phyloP scores from a whole-genome alignment of 2,329 filamentous ascomycete genomes.

The Ophiocordyceps robertsii region DNA sequence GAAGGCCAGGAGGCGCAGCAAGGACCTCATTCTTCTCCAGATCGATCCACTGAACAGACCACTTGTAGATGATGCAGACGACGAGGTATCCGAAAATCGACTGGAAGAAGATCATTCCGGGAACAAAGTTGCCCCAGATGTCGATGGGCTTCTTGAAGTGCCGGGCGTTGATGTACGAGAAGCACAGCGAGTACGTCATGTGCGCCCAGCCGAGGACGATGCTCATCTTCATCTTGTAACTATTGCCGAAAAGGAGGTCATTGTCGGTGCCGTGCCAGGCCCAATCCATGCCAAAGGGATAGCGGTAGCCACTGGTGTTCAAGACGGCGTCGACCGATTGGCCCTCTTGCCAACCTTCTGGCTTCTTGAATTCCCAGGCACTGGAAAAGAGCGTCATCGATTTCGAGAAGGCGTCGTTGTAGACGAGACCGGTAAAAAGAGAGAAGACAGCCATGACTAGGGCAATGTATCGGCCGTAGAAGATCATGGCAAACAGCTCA shows the following conservation, averaged over 20 bases:
- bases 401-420: constrained; percentile 95
- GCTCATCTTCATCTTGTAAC: constrained; percentile 99
- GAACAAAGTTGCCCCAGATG: constrained; percentile 94
- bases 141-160: constrained; percentile 94
- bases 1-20: constrained; percentile 64
- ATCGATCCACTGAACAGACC: constrained; percentile 72
- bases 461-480: constrained; percentile 97
- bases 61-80: constrained; percentile 92
- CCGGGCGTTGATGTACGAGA: constrained; percentile 82
- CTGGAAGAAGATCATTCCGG: constrained; percentile 99
- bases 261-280: constrained; percentile 96
- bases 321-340: constrained; percentile 53
- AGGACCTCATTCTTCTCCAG: constrained; percentile 20
- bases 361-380: constrained; percentile 71
- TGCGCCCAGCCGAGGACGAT: constrained; percentile 94
- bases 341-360: constrained; percentile 51
- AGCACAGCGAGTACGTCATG: constrained; percentile 96
- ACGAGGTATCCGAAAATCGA: constrained; percentile 95
- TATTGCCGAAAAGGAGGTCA: constrained; percentile 90
- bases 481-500: constrained; percentile 95
- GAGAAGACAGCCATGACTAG: constrained; percentile 97
- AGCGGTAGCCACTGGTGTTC: constrained; percentile 60
- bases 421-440: constrained; percentile 91
- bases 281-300: constrained; percentile 92
- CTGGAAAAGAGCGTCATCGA: constrained; percentile 79